Evolutionary conservation across 768 basidiomycete genomes (phyloP), one percentile per base, ranked within the genome.

Genomic region (Tulasnella calospora): DNA sequence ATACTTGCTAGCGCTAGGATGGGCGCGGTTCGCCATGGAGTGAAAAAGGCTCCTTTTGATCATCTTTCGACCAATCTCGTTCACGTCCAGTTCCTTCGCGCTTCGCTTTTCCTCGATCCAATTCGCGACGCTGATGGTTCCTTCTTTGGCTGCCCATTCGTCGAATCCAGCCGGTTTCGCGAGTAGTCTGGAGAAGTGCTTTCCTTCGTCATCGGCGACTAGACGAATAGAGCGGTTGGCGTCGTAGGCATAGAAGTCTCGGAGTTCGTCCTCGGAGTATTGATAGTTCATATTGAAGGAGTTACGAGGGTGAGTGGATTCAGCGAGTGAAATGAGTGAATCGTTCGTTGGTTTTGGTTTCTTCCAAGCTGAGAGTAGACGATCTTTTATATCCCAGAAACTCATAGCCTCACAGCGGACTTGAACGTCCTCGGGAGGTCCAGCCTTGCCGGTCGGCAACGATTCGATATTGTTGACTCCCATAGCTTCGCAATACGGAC

Each of bases 401-500:
- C 55, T 13, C 3, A 57, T 23, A n/a, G 23, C 21, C 23, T 21
- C 27, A 21, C 21, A 23, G 23, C 7, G 13, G 4, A 57, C 12
- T 57, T 57, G 17, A 4, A 57, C 2, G 23, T 57, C 55, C 2
- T 57, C 13, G 10, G 55, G 55, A 9, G 55, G 23, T 2, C 55
- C 55, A 13, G 10, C 55, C 1, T n/a, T n/a, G 23, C 55, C 55
- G 2, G 10, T 30, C 55, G 23, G 55, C 23, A 57, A n/a, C 10
- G 27, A 57, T 2, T n/a, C 35, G 0, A 72, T 27, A 7, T 73
- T 23, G 6, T 12, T 13, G 2, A 83, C 79, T 0, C 84, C 85
- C 27, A 83, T 41, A 1, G 83, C 76, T 8, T 85, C 83, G 0
- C 85, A 79, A 79, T 86, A 86, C 4, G 80, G 77, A 0, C 70